Evolutionary conservation across 1,284 basidiomycete genomes (phyloP).

Genomic region (Coriolopsis trogii): DNA sequence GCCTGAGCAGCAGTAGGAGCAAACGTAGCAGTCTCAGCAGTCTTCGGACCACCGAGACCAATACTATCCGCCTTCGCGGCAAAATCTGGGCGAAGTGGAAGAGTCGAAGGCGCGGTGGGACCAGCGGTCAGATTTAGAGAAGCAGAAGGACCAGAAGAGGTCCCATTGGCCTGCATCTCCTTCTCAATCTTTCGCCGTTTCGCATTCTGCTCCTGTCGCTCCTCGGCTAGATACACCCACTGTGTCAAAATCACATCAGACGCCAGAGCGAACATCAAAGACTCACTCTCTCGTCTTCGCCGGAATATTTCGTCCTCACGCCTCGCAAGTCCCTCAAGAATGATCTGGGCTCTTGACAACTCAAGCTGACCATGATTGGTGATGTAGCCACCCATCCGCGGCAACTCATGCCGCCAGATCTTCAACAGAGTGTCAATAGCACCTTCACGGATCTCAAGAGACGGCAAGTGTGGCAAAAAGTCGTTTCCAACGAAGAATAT

Average conservation of each 20-base stretch:
- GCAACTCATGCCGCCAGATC: conserved; percentile 94
- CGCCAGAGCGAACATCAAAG: conserved; percentile 2
- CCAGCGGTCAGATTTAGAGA: conserved; percentile 53
- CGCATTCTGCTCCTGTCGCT: conserved; percentile 87
- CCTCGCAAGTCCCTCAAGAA: conserved; percentile 91
- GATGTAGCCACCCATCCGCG: conserved; percentile 95
- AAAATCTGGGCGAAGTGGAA: conserved; percentile 68
- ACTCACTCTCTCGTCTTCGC: conserved; percentile 87
- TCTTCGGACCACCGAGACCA: conserved; percentile 65
- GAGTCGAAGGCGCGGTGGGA: conserved; percentile 43
- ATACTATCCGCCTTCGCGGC: conserved; percentile 75
- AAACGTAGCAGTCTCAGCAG: conserved; percentile 56
- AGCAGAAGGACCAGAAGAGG: conserved; percentile 51
- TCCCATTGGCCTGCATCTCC: conserved; percentile 52
- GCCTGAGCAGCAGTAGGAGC: conserved; percentile 64
- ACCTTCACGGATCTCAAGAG: conserved; percentile 98
- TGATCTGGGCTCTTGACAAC: conserved; percentile 86
- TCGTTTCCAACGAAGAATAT: conserved; percentile 99
- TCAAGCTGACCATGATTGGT: conserved; percentile 94
- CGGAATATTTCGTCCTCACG: conserved; percentile 97
- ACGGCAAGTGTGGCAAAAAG: conserved; percentile 97
- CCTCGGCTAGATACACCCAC: conserved; percentile 68
- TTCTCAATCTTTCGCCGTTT: conserved; percentile 87
- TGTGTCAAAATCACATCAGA: neutral
- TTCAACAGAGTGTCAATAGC: conserved; percentile 95